These are phyloP conservation scores for Pyrenula aspistea DNA, from an alignment of 495 filamentous ascomycete species.

Conservation along the genomic window DNA sequence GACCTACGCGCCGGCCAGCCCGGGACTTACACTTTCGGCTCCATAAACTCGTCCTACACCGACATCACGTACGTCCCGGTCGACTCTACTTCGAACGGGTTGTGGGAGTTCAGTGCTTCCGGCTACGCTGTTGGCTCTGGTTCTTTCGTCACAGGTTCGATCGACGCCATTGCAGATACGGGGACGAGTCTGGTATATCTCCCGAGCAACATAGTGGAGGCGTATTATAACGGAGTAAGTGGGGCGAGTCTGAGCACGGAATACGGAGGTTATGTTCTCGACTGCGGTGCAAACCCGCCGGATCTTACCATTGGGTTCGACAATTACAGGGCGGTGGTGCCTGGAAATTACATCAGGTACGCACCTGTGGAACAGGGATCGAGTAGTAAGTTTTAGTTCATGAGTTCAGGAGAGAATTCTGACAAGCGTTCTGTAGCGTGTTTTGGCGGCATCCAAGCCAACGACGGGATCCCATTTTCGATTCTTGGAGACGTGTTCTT, in stretches of 20 bases:
- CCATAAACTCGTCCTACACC: constrained; percentile 36
- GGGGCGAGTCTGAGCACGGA: constrained; percentile 19
- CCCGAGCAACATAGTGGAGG: neutral
- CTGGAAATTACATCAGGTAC: constrained; percentile 31
- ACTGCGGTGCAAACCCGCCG: constrained; percentile 50
- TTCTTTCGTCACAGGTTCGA: constrained; percentile 1
- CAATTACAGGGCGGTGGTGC: constrained; percentile 30
- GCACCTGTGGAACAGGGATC: constrained; percentile 25
- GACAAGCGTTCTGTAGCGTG: constrained; percentile 35
- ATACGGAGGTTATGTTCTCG: constrained; percentile 55
- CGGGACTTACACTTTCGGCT: constrained; percentile 67
- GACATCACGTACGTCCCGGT: constrained; percentile 26
- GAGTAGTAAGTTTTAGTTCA: constrained; percentile 11
- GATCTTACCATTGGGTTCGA: constrained; percentile 37
- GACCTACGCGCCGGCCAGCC: constrained; percentile 50
- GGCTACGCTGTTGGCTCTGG: constrained; percentile 48
- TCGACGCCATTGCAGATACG: constrained; percentile 27
- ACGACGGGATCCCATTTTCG: constrained; percentile 48
- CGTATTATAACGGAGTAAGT: neutral
- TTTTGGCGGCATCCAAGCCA: constrained; percentile 53
- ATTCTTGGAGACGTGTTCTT: constrained; percentile 73
- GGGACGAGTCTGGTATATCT: constrained; percentile 1
- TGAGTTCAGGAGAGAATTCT: too few relatives aligned
- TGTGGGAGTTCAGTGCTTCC: constrained; percentile 56
- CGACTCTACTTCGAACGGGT: constrained; percentile 42